Conservation (phyloP, 1,284 basidiomycete species). For the Volvariella surrecta region DNA sequence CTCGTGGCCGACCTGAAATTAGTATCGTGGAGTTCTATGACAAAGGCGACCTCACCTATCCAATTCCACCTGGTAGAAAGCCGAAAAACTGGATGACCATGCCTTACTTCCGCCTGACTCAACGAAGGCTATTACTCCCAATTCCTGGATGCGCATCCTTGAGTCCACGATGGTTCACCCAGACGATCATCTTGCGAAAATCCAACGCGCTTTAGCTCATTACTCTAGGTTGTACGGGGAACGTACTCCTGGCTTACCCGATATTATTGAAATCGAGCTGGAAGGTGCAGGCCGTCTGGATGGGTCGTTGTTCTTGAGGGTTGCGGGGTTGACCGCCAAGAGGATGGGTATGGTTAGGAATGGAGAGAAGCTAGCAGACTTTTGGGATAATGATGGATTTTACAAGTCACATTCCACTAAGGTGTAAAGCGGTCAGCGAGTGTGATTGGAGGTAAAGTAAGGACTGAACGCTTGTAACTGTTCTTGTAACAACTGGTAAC, state of each 20-base stretch:
- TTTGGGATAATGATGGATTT: background rate
- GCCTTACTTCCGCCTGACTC: constrained; percentile 24
- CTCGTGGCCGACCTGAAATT: constrained; percentile 30
- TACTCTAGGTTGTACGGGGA: constrained; percentile 41
- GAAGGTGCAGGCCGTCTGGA: constrained; percentile 43
- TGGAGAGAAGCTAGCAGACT: background rate
- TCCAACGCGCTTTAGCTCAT: constrained; percentile 45
- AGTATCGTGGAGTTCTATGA: constrained; percentile 32
- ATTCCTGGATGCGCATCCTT: constrained; percentile 49
- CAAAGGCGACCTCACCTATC: constrained; percentile 17
- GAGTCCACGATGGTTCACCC: constrained; percentile 40
- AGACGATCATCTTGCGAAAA: constrained; percentile 57
- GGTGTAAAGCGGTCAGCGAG: background rate
- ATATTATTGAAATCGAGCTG: constrained; percentile 32
- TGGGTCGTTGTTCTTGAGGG: constrained; percentile 50
- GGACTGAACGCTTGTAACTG: no score
- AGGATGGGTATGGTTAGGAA: constrained; percentile 11
- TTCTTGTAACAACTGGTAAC: no score
- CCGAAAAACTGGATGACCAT: constrained; percentile 22
- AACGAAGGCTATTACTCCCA: constrained; percentile 24
- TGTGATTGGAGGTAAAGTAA: no score
- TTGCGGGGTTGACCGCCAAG: constrained; percentile 40
- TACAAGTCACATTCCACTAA: background rate
- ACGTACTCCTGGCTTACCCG: constrained; percentile 24
- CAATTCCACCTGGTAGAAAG: constrained; percentile 19